Conservation (phyloP, 345 rosid species). For the Limnanthes douglasii region DNA sequence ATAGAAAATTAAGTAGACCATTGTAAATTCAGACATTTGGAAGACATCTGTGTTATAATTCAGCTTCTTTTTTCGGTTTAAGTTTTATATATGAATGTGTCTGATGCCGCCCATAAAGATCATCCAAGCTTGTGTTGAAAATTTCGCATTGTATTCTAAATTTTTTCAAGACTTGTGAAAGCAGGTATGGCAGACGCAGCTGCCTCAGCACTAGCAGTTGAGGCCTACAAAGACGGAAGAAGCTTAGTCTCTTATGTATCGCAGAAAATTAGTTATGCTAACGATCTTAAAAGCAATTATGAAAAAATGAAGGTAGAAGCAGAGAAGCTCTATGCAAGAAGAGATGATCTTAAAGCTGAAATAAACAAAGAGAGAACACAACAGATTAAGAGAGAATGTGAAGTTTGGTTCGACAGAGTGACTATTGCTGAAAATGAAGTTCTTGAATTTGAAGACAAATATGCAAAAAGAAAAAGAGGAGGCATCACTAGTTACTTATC, state of each 20-base stretch:
- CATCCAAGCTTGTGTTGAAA: no score
- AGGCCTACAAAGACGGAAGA: constrained; percentile 6
- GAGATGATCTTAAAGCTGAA: constrained; percentile 8
- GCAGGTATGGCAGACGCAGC: constrained; percentile 7
- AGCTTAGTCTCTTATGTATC: constrained; percentile 1
- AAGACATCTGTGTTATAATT: no score
- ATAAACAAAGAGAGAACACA: constrained; percentile 7
- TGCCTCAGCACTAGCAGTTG: constrained; percentile 6
- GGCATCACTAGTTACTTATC: neutral
- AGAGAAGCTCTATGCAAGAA: constrained; percentile 10
- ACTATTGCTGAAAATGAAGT: neutral
- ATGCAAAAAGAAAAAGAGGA: neutral
- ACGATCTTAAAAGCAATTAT: neutral
- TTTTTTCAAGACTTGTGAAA: neutral
- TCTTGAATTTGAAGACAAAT: neutral
- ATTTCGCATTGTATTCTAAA: neutral
- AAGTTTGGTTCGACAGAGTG: neutral
- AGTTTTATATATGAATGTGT: no score
- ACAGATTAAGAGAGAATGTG: constrained; percentile 1
- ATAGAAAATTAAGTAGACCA: no score
- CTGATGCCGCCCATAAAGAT: no score
- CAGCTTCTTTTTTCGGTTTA: no score
- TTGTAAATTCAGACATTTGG: no score
- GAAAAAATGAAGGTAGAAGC: constrained; percentile 2
- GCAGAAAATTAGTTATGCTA: neutral